Evolutionary conservation across 768 basidiomycete species (phyloP), one percentile per base, ranked within the genome.

Genomic region (Lactarius tabidus): DNA sequence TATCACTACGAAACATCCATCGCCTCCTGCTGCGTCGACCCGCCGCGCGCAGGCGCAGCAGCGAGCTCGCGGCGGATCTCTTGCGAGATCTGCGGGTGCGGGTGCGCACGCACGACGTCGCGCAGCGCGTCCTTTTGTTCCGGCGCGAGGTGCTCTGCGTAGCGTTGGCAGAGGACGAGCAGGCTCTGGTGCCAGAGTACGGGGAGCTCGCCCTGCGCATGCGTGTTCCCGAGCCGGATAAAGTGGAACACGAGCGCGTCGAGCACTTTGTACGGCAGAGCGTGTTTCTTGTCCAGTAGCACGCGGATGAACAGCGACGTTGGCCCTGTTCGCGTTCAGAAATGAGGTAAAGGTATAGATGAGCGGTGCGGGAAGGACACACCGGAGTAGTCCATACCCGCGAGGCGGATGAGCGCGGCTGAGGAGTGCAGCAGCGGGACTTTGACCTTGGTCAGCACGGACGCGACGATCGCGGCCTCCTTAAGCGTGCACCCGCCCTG

Each of bases 221-320:
- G 91, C 17, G 87, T 88, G 75, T 97, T 96, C 29, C 95, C 94
- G 51, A 98, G 86, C 29, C 95, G 89, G 71, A 98, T 94, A 75
- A 97, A 99, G 79, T 99, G 97, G 81, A 97, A 96, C 15, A 98
- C 95, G 64, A 99, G 85, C 3, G 93, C 91, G 73, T 99, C 97
- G 60, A 99, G 86, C 33, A 97, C 96, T 78, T 98, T 96, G 82
- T 95, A 99, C 0, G 97, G 97, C 35, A 99, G 80, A 66, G 97
- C 93, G 74, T 95, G 92, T 75, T 99, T 99, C 78, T 99, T 99
- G 80, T 99, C 97, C 57, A 98, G 80, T 35, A 99, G 80, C 15
- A 98, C 90, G 23, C 97, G 93, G 74, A 99, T 95, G 80, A 99
- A 98, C 26, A 99, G 83, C 14, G 95, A 97, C 70, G 94, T 97